Evolutionary conservation across 2,329 filamentous ascomycete genomes (phyloP).

Genomic region (Fusarium bactridioides): DNA sequence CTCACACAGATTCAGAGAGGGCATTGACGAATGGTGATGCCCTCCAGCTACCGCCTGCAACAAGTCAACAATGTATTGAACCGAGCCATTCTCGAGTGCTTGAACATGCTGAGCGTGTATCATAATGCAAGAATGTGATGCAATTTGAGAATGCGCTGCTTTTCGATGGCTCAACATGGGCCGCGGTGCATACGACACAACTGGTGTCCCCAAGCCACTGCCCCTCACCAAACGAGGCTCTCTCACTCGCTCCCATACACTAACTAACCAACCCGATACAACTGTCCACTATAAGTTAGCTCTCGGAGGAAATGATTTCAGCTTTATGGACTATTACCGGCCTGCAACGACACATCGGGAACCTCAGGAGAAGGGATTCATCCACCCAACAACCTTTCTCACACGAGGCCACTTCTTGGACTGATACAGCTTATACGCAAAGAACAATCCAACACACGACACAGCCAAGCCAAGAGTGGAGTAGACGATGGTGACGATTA

Average conservation of each 20-base stretch:
- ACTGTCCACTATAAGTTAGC: neutral
- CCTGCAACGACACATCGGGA: too few species aligned
- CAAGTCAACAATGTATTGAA: neutral
- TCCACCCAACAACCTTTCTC: too few species aligned
- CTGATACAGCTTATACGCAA: neutral
- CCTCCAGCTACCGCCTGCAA: neutral
- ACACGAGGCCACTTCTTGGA: neutral
- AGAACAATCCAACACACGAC: neutral
- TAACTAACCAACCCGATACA: too few species aligned
- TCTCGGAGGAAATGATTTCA: neutral
- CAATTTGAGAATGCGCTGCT: neutral
- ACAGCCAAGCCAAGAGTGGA: neutral
- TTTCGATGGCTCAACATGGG: neutral
- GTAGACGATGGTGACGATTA: neutral
- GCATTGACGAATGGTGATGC: neutral
- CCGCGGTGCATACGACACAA: neutral
- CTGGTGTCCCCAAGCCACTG: neutral
- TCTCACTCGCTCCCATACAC: neutral
- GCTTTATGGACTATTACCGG: rapidly evolving
- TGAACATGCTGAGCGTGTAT: neutral
- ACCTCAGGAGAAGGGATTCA: neutral
- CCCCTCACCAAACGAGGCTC: neutral
- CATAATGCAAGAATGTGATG: neutral
- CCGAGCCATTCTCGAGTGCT: rapidly evolving
- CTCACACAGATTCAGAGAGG: neutral